Base-by-base conservation (phyloP, 495 filamentous ascomycete genomes). In the Aspergillus homomorphus region DNA sequence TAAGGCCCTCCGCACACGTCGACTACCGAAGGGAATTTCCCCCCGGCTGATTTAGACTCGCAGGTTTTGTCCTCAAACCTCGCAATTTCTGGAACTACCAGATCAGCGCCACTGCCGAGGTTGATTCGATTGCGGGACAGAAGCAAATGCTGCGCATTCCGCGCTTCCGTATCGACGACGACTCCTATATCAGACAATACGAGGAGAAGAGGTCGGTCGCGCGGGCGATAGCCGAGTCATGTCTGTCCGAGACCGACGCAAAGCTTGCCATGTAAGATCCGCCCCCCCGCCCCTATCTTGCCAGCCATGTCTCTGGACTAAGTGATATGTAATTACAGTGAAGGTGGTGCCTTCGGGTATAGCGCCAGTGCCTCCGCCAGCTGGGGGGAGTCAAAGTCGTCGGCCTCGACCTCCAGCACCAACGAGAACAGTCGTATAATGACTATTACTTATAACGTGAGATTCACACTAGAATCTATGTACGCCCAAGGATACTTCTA, bases 391-490 rank as follows among this genome's bases (percentile, higher is more conserved):
- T 15, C 33, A 4, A 54, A 55, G 7, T 52, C 56, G 1, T 19
- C 38, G 1, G 21, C 48, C n/a, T 22, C 48, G 10, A 23, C 56
- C 0, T 45, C 56, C 18, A 45, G 22, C 22, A 20, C 22, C 6
- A 46, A 3, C 41, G 9, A 21, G 1, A 23, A 58, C 1, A 53
- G 38, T 28, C 2, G 22, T 18, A 33, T 52, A 0, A 51, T 60
- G 58, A 60, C 46, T 0, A 52, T 60, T 9, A 60, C 52, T 8
- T 60, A 60, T 30, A 60, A 60, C 5, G 58, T 60, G n/a, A 23
- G 19, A 19, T 23, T 16, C n/a, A 0, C 14, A 18, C 18, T n/a
- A 5, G n/a, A n/a, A n/a, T 15, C 23, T 3, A 14, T 26, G 28
- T 15, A 28, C 22, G 12, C 16, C 14, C 12, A 14, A 7, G 18